A percentile compares a stretch with the other conserved stretches of the same genome.
Evolutionary conservation across 2,329 filamentous ascomycete species (phyloP).

Genomic region (Ceratocystis colombiana): DNA sequence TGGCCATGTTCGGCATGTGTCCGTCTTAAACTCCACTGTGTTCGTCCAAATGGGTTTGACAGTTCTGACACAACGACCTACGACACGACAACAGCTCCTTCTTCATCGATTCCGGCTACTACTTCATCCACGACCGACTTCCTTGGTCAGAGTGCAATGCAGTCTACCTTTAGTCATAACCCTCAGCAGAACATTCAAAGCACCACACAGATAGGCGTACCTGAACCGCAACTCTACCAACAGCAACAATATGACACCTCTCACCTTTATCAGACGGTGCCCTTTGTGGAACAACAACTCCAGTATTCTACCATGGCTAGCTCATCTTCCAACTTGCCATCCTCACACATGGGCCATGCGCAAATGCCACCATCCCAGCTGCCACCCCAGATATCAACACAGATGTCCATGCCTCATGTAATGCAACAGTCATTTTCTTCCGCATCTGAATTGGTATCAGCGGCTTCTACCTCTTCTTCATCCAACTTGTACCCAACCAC

Average conservation of each 20-base stretch:
- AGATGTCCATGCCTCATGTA: constrained; percentile 7
- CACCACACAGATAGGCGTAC: constrained; percentile 4
- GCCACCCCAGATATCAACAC: not conserved
- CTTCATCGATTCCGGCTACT: constrained; percentile 10
- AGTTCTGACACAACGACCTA: constrained; percentile 33
- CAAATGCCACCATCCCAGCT: constrained; percentile 8
- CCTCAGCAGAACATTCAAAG: constrained; percentile 11
- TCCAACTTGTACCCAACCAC: constrained; percentile 23
- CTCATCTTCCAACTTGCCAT: not conserved
- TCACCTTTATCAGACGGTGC: constrained; percentile 41
- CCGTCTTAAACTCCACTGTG: constrained; percentile 82
- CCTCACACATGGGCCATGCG: constrained; percentile 8
- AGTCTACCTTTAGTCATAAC: constrained; percentile 18
- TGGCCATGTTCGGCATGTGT: constrained; percentile 96
- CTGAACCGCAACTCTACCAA: constrained; percentile 33
- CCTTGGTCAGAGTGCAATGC: constrained; percentile 14
- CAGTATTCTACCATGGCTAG: constrained; percentile 37
- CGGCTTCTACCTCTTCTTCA: not conserved
- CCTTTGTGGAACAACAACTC: constrained; percentile 39
- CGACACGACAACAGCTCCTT: constrained; percentile 20
- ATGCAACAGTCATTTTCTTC: constrained; percentile 18
- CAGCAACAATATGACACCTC: constrained; percentile 31
- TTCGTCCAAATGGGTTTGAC: constrained; percentile 71
- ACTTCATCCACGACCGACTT: constrained; percentile 5
- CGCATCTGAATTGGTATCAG: not conserved